Conservation (phyloP, 495 filamentous ascomycete species). For the Lasiosphaeria ovina region DNA sequence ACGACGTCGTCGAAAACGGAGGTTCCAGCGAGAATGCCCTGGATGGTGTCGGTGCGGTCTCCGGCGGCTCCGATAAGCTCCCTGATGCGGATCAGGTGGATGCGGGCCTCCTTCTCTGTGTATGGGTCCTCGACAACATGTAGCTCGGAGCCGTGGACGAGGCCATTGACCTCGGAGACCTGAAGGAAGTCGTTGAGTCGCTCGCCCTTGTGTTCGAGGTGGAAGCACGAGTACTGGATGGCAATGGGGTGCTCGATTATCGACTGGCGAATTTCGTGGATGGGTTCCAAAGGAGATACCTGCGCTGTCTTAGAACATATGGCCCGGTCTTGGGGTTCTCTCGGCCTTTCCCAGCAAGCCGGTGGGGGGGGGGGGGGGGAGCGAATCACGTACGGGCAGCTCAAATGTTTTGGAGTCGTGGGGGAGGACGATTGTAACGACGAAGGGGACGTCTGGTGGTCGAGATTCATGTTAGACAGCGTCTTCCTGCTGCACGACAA, state of each 20-base stretch:
- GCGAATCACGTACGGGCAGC: constrained; percentile 64
- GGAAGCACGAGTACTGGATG: constrained; percentile 98
- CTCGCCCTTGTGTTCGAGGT: constrained; percentile 81
- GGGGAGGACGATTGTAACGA: constrained; percentile 75
- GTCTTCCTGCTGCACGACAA: neutral
- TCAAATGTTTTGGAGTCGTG: constrained; percentile 75
- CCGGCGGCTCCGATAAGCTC: constrained; percentile 91
- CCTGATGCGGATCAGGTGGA: constrained; percentile 86
- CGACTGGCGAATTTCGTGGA: constrained; percentile 96
- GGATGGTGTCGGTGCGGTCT: constrained; percentile 81
- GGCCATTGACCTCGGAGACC: constrained; percentile 82
- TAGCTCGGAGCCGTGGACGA: constrained; percentile 71
- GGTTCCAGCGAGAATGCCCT: constrained; percentile 81
- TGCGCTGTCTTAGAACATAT: constrained; percentile 39
- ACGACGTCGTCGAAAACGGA: constrained; percentile 80
- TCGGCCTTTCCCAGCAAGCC: too few species aligned
- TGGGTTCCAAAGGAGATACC: constrained; percentile 91
- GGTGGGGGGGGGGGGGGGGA: neutral
- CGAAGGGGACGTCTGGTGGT: constrained; percentile 60
- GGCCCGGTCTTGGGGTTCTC: neutral
- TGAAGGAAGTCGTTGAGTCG: constrained; percentile 94
- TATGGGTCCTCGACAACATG: constrained; percentile 91
- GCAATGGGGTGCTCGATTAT: constrained; percentile 91
- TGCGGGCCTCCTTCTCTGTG: constrained; percentile 95
- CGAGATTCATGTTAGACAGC: constrained; percentile 16